Evolutionary conservation across 2,329 filamentous ascomycete species (phyloP).

Genomic region (Diaporthe nobilis): DNA sequence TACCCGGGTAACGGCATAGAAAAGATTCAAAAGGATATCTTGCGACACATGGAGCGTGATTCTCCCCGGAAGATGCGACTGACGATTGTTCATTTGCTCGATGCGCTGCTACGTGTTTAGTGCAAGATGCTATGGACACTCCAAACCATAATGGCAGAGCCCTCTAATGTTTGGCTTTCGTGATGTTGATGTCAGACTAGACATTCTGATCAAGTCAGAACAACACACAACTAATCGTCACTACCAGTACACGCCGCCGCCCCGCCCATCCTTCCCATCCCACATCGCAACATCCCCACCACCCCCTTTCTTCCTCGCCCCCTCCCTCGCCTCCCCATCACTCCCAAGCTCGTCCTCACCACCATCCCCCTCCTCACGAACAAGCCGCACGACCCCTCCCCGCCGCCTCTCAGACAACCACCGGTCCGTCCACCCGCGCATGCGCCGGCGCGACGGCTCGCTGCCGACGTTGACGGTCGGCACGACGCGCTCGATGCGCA

Average conservation of each 20-base stretch:
- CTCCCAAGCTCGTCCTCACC: slow-evolving; percentile 49
- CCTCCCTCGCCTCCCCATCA: slow-evolving; percentile 53
- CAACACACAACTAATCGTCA: too few species aligned
- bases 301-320: slow-evolving; percentile 49
- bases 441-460: slow-evolving; percentile 68
- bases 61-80: background rate
- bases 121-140: background rate
- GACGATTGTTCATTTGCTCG: background rate
- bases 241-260: slow-evolving; percentile 59
- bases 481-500: slow-evolving; percentile 90
- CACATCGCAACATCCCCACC: slow-evolving; percentile 48
- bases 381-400: slow-evolving; percentile 65
- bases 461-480: slow-evolving; percentile 90
- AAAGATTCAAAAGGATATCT: background rate
- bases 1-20: slow-evolving; percentile 2
- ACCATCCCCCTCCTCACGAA: slow-evolving; percentile 57
- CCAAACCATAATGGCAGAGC: background rate
- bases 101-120: background rate
- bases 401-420: slow-evolving; percentile 72
- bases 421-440: slow-evolving; percentile 76
- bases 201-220: background rate
- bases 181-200: background rate
- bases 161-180: too few species aligned
- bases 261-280: slow-evolving; percentile 58
- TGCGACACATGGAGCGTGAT: background rate